Evolutionary conservation across 495 filamentous ascomycete genomes (phyloP).

Genomic region (Bathelium albidoporum): DNA sequence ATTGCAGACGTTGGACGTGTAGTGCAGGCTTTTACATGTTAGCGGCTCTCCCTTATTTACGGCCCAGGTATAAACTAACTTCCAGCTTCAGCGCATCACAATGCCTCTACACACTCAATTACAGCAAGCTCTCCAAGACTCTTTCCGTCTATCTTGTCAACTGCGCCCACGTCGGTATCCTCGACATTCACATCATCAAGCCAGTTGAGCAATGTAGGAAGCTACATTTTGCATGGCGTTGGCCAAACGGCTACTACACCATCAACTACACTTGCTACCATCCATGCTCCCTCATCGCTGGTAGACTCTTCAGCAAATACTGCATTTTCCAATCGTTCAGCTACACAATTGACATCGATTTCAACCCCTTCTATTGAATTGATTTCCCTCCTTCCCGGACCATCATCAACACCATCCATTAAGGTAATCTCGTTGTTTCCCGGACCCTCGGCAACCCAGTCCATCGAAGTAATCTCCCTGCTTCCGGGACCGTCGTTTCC

Average conservation of each 20-base stretch:
- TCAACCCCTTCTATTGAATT: too few relatives aligned
- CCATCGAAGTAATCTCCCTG: background rate
- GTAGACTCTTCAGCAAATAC: too few relatives aligned
- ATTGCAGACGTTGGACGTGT: background rate
- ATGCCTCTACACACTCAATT: background rate
- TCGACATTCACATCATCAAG: background rate
- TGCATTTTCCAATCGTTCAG: too few relatives aligned
- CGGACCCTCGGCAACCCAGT: background rate
- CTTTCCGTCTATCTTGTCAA: background rate
- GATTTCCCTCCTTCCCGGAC: too few relatives aligned
- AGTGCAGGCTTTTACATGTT: constrained; percentile 2
- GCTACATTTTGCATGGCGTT: background rate
- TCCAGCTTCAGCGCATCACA: background rate
- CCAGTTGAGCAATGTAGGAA: background rate
- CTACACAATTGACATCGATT: too few relatives aligned
- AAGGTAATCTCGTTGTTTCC: background rate
- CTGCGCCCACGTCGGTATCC: background rate
- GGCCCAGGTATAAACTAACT: too few relatives aligned
- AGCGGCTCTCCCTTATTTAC: background rate
- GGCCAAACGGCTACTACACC: background rate
- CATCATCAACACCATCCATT: background rate
- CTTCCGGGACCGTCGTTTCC: background rate
- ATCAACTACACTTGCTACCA: background rate
- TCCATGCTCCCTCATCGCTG: too few relatives aligned
- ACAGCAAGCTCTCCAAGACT: background rate